Percentiles rank a stretch among this genome's conserved stretches.
phyloP scores from a whole-genome alignment of 2,329 filamentous ascomycete species.

The Talaromyces sp. region DNA sequence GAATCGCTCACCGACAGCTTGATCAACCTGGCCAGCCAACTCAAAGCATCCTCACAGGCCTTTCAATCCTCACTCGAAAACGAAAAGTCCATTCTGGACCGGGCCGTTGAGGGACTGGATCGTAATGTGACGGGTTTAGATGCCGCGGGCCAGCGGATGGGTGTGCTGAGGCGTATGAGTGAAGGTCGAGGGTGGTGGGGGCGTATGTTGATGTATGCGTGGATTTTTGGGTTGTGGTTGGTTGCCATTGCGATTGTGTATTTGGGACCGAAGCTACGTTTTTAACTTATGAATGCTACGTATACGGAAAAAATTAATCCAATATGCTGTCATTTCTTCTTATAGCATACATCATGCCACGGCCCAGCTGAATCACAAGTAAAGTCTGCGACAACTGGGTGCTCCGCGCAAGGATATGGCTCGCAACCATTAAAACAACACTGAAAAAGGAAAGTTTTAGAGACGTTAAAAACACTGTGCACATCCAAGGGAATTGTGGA shows the following conservation, averaged over 20 bases:
- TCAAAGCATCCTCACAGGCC: slow-evolving; percentile 68
- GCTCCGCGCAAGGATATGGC: neutral
- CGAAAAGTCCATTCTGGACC: slow-evolving; percentile 65
- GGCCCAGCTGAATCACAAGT: neutral
- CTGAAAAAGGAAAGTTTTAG: neutral
- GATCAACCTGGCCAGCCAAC: slow-evolving; percentile 69
- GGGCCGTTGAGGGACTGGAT: slow-evolving; percentile 70
- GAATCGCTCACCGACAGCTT: slow-evolving; percentile 76
- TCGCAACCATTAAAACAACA: neutral
- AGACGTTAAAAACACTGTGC: neutral
- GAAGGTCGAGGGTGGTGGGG: slow-evolving; percentile 88
- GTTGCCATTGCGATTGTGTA: slow-evolving; percentile 74
- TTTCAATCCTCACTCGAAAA: slow-evolving; percentile 71
- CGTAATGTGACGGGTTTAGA: slow-evolving; percentile 72
- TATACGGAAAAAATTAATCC: neutral
- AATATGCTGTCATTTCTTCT: slow-evolving; percentile 3
- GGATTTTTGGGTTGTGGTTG: slow-evolving; percentile 80
- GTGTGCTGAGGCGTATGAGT: slow-evolving; percentile 68
- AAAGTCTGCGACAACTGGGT: neutral
- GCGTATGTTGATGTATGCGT: slow-evolving; percentile 74
- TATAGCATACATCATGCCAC: neutral
- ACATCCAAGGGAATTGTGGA: neutral
- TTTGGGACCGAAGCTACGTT: slow-evolving; percentile 79
- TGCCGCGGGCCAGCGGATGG: slow-evolving; percentile 71
- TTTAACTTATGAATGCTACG: slow-evolving; percentile 44